These are phyloP conservation scores for Botrytis porri DNA, from an alignment of 2,329 filamentous ascomycete genomes.

Conservation along the genomic window DNA sequence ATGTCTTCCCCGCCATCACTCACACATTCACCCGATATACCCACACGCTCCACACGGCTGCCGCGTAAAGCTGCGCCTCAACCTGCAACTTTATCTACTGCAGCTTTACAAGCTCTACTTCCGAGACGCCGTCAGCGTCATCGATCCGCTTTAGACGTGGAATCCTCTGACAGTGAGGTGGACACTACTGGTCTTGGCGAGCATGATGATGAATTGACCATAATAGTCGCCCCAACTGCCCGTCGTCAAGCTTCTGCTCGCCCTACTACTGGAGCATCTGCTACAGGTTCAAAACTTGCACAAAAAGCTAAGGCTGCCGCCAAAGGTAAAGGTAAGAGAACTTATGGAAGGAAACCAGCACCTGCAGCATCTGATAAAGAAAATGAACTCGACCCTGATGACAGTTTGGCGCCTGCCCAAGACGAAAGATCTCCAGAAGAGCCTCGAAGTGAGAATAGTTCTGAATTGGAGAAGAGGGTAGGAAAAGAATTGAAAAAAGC, in stretches of 20 bases:
- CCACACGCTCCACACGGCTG: slow-evolving; percentile 14
- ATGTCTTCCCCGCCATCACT: slow-evolving; percentile 62
- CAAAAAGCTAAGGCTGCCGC: slow-evolving; percentile 26
- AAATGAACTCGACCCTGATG: slow-evolving; percentile 46
- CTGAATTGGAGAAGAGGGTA: slow-evolving; percentile 42
- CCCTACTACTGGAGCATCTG: slow-evolving; percentile 21
- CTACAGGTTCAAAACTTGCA: background rate
- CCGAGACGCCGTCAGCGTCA: slow-evolving; percentile 37
- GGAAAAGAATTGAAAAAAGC: slow-evolving; percentile 53
- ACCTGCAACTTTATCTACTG: slow-evolving; percentile 37
- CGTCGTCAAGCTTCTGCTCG: slow-evolving; percentile 27
- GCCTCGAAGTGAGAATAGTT: slow-evolving; percentile 37
- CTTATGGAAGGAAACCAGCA: slow-evolving; percentile 41
- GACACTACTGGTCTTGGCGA: slow-evolving; percentile 49
- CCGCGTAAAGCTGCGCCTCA: slow-evolving; percentile 26
- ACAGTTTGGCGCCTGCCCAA: slow-evolving; percentile 44
- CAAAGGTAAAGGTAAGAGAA: slow-evolving; percentile 38
- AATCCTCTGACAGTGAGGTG: slow-evolving; percentile 46
- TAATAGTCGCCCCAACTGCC: slow-evolving; percentile 42
- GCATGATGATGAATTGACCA: slow-evolving; percentile 55
- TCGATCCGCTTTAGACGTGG: slow-evolving; percentile 41
- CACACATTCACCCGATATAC: slow-evolving; percentile 60
- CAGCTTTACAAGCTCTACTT: slow-evolving; percentile 40
- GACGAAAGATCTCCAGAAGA: slow-evolving; percentile 42
- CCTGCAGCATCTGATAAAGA: slow-evolving; percentile 56